Evolutionary conservation across 1,284 basidiomycete genomes (phyloP), one percentile per base, ranked within the genome.

Genomic region (Polyporus tsugae): DNA sequence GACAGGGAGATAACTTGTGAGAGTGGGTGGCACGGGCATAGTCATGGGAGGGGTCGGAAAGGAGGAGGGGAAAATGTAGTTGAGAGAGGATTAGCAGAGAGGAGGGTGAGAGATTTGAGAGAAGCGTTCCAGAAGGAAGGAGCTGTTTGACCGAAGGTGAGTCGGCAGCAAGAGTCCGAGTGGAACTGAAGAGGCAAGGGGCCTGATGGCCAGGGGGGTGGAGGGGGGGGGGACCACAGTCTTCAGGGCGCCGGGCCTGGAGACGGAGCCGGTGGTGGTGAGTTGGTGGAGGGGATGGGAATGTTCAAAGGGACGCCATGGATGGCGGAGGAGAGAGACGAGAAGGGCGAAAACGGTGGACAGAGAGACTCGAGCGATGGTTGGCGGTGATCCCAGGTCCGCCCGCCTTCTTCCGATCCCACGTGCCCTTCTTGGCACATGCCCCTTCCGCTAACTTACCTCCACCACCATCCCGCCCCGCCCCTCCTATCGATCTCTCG

Each of bases 1-100:
- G 73, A 90, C 86, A 60, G 91, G 91, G 29, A 91, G 86, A 74
- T 91, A 91, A 80, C 86, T 86, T n/a, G 76, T 79, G 52, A 78
- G 68, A 15, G 77, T 78, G 22, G 76, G 60, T 36, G 77, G 78
- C 10, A 78, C 73, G 1, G 78, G 77, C 75, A 79, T 75, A 41
- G 25, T 73, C 61, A 65, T 68, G 62, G 62, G 59, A 29, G 71
- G 49, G 58, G 65, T 61, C 67, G 62, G 64, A 63, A 70, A 59
- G 49, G 60, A 65, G 52, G 59, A 69, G 52, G 62, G 57, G 46
- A 59, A 60, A 44, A 46, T 19, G 36, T 19, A 10, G 42, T 63
- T 57, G 63, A 63, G 58, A 33, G 52, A 15, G 33, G n/a, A 19
- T 33, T 62, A 53, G 35, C 29, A 52, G 61, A n/a, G n/a, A 52